Conservation (phyloP, 176 grass and related monocot genomes). For the Aegilops sharonensis region DNA sequence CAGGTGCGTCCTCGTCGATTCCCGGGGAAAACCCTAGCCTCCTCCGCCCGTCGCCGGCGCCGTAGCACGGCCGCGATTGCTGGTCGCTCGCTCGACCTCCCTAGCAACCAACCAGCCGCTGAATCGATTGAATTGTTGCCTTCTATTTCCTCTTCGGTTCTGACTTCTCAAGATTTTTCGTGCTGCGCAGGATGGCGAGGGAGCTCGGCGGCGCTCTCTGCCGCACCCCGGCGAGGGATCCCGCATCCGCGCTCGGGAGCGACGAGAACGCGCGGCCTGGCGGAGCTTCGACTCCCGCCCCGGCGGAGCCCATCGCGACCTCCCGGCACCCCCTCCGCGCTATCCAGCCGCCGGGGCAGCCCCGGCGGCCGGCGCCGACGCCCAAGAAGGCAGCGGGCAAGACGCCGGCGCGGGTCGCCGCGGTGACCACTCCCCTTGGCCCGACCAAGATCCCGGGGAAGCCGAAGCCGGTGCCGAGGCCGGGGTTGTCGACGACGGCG, state of each 20-base stretch:
- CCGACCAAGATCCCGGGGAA: conserved; percentile 22
- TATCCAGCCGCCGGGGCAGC: conserved; percentile 43
- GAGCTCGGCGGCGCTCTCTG: background rate
- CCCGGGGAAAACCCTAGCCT: background rate
- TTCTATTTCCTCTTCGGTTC: background rate
- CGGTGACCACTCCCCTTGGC: conserved; percentile 23
- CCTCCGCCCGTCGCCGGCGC: background rate
- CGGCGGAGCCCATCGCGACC: conserved; percentile 20
- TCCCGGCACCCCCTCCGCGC: conserved; percentile 48
- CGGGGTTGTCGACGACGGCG: conserved; percentile 21
- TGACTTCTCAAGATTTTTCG: background rate
- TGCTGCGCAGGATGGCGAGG: background rate
- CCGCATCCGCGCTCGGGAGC: background rate
- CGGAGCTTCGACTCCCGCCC: background rate
- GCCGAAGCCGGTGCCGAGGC: background rate
- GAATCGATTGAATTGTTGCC: background rate
- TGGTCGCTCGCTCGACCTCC: background rate
- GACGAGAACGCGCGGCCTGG: conserved; percentile 38
- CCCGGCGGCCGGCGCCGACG: background rate
- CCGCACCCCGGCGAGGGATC: background rate
- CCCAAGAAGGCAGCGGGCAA: background rate
- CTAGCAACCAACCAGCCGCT: background rate
- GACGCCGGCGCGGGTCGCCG: background rate
- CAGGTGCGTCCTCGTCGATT: background rate
- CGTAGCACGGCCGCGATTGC: background rate